phyloP scores from a whole-genome alignment of 2,329 filamentous ascomycete species.

The Chaetomium strumarium region DNA sequence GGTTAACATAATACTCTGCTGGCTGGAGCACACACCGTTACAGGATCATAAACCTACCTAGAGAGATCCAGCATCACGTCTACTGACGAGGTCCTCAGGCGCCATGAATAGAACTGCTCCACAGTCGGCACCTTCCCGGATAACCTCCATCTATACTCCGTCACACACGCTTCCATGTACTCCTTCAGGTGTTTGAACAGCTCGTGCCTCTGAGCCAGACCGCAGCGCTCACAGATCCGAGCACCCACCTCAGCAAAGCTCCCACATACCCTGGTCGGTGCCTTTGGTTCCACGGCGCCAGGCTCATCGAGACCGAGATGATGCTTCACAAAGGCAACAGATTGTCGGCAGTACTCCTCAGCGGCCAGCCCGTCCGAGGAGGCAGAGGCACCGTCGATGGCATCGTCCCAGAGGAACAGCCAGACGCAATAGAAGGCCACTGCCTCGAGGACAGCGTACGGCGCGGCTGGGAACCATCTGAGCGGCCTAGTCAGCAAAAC shows the following conservation, averaged over 20 bases:
- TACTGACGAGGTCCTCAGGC: conserved; percentile 15
- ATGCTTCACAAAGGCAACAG: conserved; percentile 11
- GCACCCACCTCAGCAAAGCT: conserved; percentile 13
- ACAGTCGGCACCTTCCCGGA: conserved; percentile 9
- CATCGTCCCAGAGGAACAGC: conserved; percentile 23
- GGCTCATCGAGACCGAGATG: conserved; percentile 1
- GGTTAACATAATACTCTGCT: background rate
- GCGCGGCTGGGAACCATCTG: conserved; percentile 11
- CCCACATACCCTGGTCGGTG: conserved; percentile 14
- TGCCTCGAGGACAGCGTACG: conserved; percentile 10
- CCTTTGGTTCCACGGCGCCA: background rate
- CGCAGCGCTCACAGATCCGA: conserved; percentile 3
- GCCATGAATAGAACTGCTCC: conserved; percentile 15
- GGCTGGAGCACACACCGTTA: background rate
- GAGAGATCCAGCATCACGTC: conserved; percentile 13
- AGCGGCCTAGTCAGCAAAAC: background rate
- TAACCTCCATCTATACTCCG: conserved; percentile 12
- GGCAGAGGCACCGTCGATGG: conserved; percentile 13
- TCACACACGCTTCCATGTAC: conserved; percentile 20
- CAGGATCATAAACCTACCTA: conserved; percentile 2
- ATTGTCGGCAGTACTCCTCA: conserved; percentile 13
- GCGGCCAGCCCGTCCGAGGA: background rate
- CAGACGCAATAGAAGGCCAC: conserved; percentile 17
- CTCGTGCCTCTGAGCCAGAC: background rate
- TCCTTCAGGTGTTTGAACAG: conserved; percentile 9